Conservation (phyloP, 177 flowering plant genomes). For the Tripterygium wilfordii region DNA sequence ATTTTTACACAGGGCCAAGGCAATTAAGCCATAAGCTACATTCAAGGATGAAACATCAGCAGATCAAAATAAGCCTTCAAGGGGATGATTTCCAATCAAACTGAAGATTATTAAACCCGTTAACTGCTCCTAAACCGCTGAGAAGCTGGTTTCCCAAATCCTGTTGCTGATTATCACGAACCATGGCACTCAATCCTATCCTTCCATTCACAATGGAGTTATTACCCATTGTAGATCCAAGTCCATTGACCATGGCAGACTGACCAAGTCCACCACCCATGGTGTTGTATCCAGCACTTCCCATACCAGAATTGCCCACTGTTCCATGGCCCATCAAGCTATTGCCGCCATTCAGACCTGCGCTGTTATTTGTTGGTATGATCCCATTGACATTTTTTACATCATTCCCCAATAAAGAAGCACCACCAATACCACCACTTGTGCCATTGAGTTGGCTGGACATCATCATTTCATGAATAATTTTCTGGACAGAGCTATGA, state of each 20-base stretch:
- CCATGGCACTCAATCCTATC: constrained; percentile 44
- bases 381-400: constrained; percentile 61
- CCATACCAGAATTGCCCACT: constrained; percentile 33
- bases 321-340: constrained; percentile 54
- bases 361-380: constrained; percentile 26
- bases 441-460: constrained; percentile 52
- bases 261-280: constrained; percentile 55
- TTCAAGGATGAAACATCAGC: constrained; percentile 7
- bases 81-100: constrained; percentile 88
- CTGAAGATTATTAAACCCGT: constrained; percentile 74
- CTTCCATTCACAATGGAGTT: constrained; percentile 72
- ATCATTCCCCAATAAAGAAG: constrained; percentile 51
- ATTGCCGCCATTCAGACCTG: constrained; percentile 37
- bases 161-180: constrained; percentile 50
- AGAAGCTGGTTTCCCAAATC: constrained; percentile 69
- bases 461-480: constrained; percentile 84
- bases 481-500: constrained; percentile 92
- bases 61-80: constrained; percentile 13
- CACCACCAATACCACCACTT: constrained; percentile 49
- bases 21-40: constrained; percentile 20
- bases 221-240: constrained; percentile 43
- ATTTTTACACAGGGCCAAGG: constrained; percentile 11
- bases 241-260: constrained; percentile 29
- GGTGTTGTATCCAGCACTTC: constrained; percentile 44
- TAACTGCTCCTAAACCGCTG: constrained; percentile 70